phyloP scores from a whole-genome alignment of 2,329 filamentous ascomycete species.

The Paracamarosporium sp. region DNA sequence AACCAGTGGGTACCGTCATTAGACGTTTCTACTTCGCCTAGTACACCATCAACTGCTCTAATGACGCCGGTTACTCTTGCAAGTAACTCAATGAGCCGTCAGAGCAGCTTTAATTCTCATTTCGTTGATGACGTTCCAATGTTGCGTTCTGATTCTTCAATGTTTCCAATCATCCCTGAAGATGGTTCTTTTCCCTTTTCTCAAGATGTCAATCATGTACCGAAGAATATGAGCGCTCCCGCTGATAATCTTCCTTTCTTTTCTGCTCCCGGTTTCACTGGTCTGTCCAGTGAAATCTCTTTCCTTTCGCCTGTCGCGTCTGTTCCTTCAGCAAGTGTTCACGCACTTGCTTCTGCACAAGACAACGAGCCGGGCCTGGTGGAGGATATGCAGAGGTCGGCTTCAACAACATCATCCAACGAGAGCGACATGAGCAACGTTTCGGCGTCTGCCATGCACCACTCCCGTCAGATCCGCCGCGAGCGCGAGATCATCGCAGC shows the following conservation, averaged over 20 bases:
- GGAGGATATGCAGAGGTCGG: slow-evolving; percentile 59
- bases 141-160: slow-evolving; percentile 52
- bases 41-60: slow-evolving; percentile 44
- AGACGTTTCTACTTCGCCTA: slow-evolving; percentile 44
- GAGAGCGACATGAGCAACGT: slow-evolving; percentile 50
- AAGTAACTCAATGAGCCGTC: slow-evolving; percentile 53
- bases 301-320: slow-evolving; percentile 36
- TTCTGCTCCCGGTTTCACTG: slow-evolving; percentile 32
- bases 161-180: slow-evolving; percentile 44
- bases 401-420: slow-evolving; percentile 44
- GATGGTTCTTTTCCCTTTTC: slow-evolving; percentile 45
- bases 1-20: slow-evolving; percentile 40
- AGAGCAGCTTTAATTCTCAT: slow-evolving; percentile 51
- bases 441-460: slow-evolving; percentile 51
- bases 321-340: slow-evolving; percentile 38
- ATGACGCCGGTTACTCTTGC: slow-evolving; percentile 47
- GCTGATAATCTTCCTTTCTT: slow-evolving; percentile 41
- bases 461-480: slow-evolving; percentile 56
- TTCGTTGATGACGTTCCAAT: slow-evolving; percentile 52
- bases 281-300: slow-evolving; percentile 43
- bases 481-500: slow-evolving; percentile 57
- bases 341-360: slow-evolving; percentile 39
- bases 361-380: slow-evolving; percentile 42
- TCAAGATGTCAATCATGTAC: slow-evolving; percentile 33
- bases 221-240: slow-evolving; percentile 39